Percentiles rank a stretch among this genome's conserved stretches.
Conservation (phyloP, 805 yeast genomes). For the Cyberlindnera japonica region DNA sequence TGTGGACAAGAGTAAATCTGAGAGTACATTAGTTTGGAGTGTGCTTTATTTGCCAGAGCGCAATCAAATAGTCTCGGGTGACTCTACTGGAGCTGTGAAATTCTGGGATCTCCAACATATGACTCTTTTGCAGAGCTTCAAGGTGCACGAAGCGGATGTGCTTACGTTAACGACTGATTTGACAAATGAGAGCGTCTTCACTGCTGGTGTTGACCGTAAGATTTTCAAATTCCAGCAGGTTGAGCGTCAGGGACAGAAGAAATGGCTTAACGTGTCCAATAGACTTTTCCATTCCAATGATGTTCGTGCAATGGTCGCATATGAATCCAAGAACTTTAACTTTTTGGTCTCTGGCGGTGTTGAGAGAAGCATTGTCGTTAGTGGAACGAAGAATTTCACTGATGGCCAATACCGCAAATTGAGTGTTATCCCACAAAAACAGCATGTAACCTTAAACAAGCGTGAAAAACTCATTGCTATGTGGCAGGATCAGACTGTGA, state of each 20-base stretch:
- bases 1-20: slow-evolving; percentile 84
- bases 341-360: slow-evolving; percentile 81
- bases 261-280: slow-evolving; percentile 76
- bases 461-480: slow-evolving; percentile 52
- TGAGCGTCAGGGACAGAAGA: slow-evolving; percentile 34
- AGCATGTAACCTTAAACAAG: slow-evolving; percentile 48
- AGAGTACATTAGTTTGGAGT: slow-evolving; percentile 90
- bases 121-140: slow-evolving; percentile 76
- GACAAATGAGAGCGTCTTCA: slow-evolving; percentile 61
- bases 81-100: slow-evolving; percentile 90
- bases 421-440: slow-evolving; percentile 54
- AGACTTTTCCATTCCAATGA: slow-evolving; percentile 84
- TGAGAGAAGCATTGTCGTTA: slow-evolving; percentile 61
- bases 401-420: slow-evolving; percentile 72
- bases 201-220: slow-evolving; percentile 93
- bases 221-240: slow-evolving; percentile 57
- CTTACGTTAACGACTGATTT: slow-evolving; percentile 63
- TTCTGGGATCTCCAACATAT: slow-evolving; percentile 84
- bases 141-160: slow-evolving; percentile 88
- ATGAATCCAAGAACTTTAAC: slow-evolving; percentile 63
- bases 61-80: slow-evolving; percentile 87
- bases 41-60: slow-evolving; percentile 58
- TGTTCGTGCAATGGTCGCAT: slow-evolving; percentile 69
- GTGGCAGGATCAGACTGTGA: slow-evolving; percentile 82
- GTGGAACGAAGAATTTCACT: slow-evolving; percentile 60